Evolutionary conservation across 2,329 filamentous ascomycete genomes (phyloP).

Genomic region (Fusarium transvaalense): DNA sequence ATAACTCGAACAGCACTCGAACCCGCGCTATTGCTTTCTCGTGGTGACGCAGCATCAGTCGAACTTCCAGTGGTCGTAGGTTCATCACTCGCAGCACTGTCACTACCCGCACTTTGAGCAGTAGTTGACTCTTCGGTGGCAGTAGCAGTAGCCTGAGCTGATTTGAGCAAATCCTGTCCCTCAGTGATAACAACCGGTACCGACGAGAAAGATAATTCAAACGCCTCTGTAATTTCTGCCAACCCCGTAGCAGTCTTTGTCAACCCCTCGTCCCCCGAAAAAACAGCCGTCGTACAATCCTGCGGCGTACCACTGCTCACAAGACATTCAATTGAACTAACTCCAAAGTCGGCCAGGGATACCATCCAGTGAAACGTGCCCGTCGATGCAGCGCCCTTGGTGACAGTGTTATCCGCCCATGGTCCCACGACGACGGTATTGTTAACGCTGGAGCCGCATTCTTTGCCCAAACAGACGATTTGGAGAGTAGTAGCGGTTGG

Average conservation of each 20-base stretch:
- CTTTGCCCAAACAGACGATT: not conserved
- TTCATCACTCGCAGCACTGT: not conserved
- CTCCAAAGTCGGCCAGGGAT: not conserved
- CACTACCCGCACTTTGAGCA: not conserved
- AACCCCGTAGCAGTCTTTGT: not conserved
- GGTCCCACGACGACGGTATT: slow-evolving; percentile 18
- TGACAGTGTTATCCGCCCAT: slow-evolving; percentile 14
- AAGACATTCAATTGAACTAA: slow-evolving; percentile 2
- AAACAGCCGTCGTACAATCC: not conserved
- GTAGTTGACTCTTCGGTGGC: not conserved
- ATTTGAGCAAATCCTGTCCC: slow-evolving; percentile 7
- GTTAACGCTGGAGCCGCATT: not conserved
- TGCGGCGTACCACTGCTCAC: slow-evolving; percentile 5
- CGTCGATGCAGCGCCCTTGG: not conserved
- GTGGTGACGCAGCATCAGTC: not conserved
- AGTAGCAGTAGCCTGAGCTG: not conserved
- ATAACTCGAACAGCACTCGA: not conserved
- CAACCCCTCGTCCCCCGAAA: rapidly evolving
- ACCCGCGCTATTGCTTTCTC: not conserved
- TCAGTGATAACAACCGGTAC: slow-evolving; percentile 1
- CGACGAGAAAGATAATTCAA: not conserved
- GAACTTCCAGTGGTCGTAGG: not conserved
- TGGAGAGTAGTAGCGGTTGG: slow-evolving; percentile 8
- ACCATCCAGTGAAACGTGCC: slow-evolving; percentile 22
- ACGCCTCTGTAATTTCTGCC: not conserved